Evolutionary conservation across 768 basidiomycete genomes (phyloP), one percentile per base, ranked within the genome.

Genomic region (Amanita fuliginea): DNA sequence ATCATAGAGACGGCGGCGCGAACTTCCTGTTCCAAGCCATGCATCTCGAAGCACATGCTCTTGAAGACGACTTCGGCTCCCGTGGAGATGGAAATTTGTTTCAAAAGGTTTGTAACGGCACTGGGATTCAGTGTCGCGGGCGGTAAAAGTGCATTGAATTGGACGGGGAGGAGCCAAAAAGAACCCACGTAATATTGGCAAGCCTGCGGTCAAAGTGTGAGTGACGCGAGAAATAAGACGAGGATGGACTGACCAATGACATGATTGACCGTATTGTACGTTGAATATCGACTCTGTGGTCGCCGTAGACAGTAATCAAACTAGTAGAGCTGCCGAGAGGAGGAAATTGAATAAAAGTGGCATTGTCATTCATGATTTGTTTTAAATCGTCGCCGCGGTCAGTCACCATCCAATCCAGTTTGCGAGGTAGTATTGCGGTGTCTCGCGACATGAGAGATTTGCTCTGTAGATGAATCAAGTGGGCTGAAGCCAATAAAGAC

Each of bases 331-430:
- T 89, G 18, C 95, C 95, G 30, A 97, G 79, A 30, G 89, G 76
- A 10, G 95, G 93, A 57, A 96, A 89, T 59, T 92, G 86, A 54
- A 99, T 86, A 62, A 86, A 97, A 4, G 94, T 95, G 6, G 90
- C 92, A 55, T 97, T 97, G 69, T 99, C 95, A 57, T 78, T 81
- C 93, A 96, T 97, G 61, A 93, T 78, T 4, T 81, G 74, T 66
- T 83, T 91, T 59, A 99, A 71, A 54, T 98, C 95, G 24, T 97
- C 94, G 9, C 86, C 72, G n/a, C 88, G 82, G 64, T 99, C 91
- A n/a, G 87, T 89, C 48, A 96, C 80, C 80, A 99, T 86, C 94
- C 95, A 97, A 60, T 99, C 95, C 53, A 99, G 74, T 64, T 99
- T 99, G 54, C 95, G 85, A 50, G 95, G 95, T 19, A 96, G 76